These are phyloP conservation scores for Kurtzmaniella fragi DNA, from an alignment of 805 yeast genomes.

Conservation along the genomic window DNA sequence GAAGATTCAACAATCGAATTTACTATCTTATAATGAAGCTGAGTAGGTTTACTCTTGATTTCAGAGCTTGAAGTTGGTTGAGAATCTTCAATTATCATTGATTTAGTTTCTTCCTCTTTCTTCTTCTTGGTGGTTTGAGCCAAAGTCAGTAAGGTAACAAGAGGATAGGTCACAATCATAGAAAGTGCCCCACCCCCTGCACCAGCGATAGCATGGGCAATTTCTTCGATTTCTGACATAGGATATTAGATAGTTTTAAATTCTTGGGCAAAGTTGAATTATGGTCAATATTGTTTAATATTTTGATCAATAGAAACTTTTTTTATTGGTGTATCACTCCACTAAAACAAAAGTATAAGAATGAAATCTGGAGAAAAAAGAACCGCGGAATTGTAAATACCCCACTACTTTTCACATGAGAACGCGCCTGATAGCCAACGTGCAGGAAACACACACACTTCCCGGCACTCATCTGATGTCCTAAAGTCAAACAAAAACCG, in stretches of 20 bases:
- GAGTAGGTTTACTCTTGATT: conserved; percentile 5
- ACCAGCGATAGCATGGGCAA: conserved; percentile 92
- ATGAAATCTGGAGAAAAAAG: not conserved
- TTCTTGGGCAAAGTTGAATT: not conserved
- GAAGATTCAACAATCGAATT: conserved; percentile 11
- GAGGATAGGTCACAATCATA: conserved; percentile 83
- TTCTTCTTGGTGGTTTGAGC: conserved; percentile 63
- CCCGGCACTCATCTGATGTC: no score
- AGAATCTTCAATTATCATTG: conserved; percentile 3
- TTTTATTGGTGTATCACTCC: no score
- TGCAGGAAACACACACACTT: no score
- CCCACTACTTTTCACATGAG: not conserved
- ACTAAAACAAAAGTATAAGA: no score
- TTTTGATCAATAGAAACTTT: no score
- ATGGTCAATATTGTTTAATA: not conserved
- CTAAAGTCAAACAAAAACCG: not conserved
- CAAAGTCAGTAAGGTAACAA: conserved; percentile 79
- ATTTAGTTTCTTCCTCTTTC: conserved; percentile 15
- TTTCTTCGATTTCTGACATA: conserved; percentile 38
- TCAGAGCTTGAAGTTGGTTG: conserved; percentile 6
- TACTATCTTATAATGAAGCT: conserved; percentile 11
- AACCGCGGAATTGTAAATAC: not conserved
- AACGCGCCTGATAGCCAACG: not conserved
- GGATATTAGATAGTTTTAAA: not conserved
- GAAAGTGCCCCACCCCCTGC: conserved; percentile 91